Base-by-base conservation (phyloP, 75 land plant genomes). In the Azolla pinnata region DNA sequence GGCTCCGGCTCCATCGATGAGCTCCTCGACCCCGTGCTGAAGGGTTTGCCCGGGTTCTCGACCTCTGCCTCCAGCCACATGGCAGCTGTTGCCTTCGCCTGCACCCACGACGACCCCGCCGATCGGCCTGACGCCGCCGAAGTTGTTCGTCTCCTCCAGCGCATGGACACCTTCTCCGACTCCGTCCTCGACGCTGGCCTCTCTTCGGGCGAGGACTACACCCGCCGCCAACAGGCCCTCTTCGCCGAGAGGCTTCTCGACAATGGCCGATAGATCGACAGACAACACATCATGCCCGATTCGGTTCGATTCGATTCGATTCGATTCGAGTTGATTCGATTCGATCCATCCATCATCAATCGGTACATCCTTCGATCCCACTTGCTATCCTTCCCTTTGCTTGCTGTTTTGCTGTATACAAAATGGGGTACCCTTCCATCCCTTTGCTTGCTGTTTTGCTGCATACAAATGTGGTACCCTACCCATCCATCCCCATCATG, bases 121-220 rank as follows among this genome's bases (percentile, higher is more conserved):
- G 71, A 76, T 45, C 73, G 96, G 68, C 96, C 96, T 25, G 58
- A 75, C 20, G 86, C 83, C 77, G 75, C 55, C 20, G 49, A 65
- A 10, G 81, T 83, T 5, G 62, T 86, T 40, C 46, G 33, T 5
- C 31, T 56, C 1, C 24, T 70, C 50, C 32, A 70, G 62, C 24
- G 23, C 48, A 44, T 60, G 62, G 31, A 60, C 8, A 35, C 16
- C 19, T 17, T 2, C 33, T 29, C 59, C 10, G 52, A 18, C 14
- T 16, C 59, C 19, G 7, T 35, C 9, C 45, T 31, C 16, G 24
- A 18, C 12, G 62, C 62, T 2, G 62, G 62, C 3, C 31, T 60
- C 20, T 60, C 62, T 35, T 60, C 62, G 2, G 62, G 62, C 2
- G 62, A 60, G 48, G 62, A 60, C 16, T 57, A 60, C 28, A 46